Conservation (phyloP, 2,329 filamentous ascomycete species). For the Aspergillus clavatus region DNA sequence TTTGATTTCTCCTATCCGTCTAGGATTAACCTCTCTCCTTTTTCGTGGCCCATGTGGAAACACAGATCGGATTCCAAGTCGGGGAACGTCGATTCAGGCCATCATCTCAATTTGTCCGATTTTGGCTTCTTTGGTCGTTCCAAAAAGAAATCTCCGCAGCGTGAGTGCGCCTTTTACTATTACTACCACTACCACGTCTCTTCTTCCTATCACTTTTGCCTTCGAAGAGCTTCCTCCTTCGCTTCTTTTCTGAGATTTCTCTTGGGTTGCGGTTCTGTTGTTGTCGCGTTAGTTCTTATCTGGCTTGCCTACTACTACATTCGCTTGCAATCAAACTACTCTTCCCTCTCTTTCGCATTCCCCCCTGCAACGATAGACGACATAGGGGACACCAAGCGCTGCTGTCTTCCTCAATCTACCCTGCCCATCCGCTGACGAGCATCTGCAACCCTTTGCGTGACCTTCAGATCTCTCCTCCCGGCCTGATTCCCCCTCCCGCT, state of each 20-base stretch:
- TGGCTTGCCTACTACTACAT: too few species aligned
- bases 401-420: neutral
- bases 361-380: neutral
- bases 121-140: constrained; percentile 35
- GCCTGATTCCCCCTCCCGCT: constrained; percentile 31
- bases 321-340: constrained; percentile 2
- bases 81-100: constrained; percentile 31
- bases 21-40: constrained; percentile 11
- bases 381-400: neutral
- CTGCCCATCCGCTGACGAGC: constrained; percentile 4
- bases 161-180: constrained; percentile 24
- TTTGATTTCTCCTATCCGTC: constrained; percentile 5
- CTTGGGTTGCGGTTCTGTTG: constrained; percentile 2
- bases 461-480: constrained; percentile 25
- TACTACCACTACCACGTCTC: constrained; percentile 9
- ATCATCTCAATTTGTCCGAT: constrained; percentile 27
- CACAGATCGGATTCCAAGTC: constrained; percentile 37
- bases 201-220: constrained; percentile 1
- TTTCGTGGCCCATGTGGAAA: constrained; percentile 36
- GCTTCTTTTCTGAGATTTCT: constrained; percentile 6
- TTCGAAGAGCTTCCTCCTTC: constrained; percentile 6
- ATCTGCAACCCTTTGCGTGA: constrained; percentile 8
- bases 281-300: too few species aligned
- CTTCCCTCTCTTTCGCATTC: neutral
- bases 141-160: constrained; percentile 31